A percentile compares a stretch with the other conserved stretches of the same genome.
Conservation (phyloP, 441 rosid species). For the Dalechampia spathulata region DNA sequence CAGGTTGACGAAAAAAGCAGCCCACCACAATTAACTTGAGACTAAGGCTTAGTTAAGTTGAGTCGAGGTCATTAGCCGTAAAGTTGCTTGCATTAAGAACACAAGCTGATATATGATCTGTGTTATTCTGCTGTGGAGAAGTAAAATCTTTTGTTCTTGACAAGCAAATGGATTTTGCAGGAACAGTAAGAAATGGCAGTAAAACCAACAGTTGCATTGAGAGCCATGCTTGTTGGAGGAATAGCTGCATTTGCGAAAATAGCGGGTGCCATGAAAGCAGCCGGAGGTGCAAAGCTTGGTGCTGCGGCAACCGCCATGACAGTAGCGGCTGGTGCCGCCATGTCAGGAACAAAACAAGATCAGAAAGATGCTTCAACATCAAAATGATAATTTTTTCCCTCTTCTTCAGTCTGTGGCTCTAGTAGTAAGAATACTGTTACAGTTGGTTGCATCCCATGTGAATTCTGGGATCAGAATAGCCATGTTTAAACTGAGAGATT, state of each 20-base stretch:
- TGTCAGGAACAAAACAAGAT: conserved; percentile 55
- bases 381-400: conserved; percentile 25
- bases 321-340: conserved; percentile 70
- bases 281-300: conserved; percentile 87
- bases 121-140: background rate
- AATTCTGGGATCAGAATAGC: conserved; percentile 9
- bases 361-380: conserved; percentile 37
- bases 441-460: conserved; percentile 1
- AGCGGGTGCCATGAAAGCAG: conserved; percentile 84
- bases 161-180: conserved; percentile 16
- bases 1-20: background rate
- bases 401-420: background rate
- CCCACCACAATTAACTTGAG: background rate
- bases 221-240: conserved; percentile 85
- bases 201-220: conserved; percentile 85
- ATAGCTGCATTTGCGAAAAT: conserved; percentile 78
- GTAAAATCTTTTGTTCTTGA: background rate
- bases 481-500: conserved; percentile 5
- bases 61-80: background rate
- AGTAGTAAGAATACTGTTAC: conserved; percentile 1
- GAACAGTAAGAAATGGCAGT: conserved; percentile 45
- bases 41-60: background rate
- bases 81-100: background rate
- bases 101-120: too few relatives aligned
- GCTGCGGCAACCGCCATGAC: conserved; percentile 89